phyloP scores from a whole-genome alignment of 352 stramenopile genomes.

The Discostella stelligera region DNA sequence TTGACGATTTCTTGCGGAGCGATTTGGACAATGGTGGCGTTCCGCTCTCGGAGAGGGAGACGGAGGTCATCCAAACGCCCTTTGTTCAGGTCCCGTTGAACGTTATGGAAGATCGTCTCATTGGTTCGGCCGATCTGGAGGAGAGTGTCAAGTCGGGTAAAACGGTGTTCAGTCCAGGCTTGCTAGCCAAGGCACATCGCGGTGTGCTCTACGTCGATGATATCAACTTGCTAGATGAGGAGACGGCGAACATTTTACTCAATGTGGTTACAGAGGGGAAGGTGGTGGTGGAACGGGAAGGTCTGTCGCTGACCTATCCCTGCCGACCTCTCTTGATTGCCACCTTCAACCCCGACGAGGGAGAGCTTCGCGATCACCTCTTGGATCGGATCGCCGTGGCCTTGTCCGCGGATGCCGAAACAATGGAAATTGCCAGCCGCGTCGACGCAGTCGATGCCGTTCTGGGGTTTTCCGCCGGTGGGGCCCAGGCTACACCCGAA shows the following conservation, averaged over 20 bases:
- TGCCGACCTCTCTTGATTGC: conserved; percentile 84
- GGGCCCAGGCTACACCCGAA: conserved; percentile 56
- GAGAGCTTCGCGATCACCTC: conserved; percentile 84
- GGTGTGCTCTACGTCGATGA: conserved; percentile 87
- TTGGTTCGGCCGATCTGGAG: conserved; percentile 85
- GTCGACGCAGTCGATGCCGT: conserved; percentile 81
- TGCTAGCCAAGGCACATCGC: conserved; percentile 83
- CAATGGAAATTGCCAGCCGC: conserved; percentile 70
- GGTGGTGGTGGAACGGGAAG: conserved; percentile 85
- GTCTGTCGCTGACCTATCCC: conserved; percentile 83
- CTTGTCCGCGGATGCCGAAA: conserved; percentile 80
- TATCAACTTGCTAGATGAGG: conserved; percentile 87
- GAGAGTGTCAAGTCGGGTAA: conserved; percentile 84
- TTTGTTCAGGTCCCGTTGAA: conserved; percentile 87
- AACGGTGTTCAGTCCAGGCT: conserved; percentile 84
- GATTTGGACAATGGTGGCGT: conserved; percentile 79
- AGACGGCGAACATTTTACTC: conserved; percentile 86
- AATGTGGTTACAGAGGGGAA: conserved; percentile 83
- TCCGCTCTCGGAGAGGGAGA: conserved; percentile 80
- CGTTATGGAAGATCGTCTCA: conserved; percentile 87
- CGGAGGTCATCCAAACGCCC: conserved; percentile 81
- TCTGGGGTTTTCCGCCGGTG: conserved; percentile 64
- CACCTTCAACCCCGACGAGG: conserved; percentile 87
- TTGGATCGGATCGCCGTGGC: conserved; percentile 84
- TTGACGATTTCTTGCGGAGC: conserved; percentile 76